Base-by-base conservation (phyloP, 768 basidiomycete genomes). In the Plicaturopsis crispa region DNA sequence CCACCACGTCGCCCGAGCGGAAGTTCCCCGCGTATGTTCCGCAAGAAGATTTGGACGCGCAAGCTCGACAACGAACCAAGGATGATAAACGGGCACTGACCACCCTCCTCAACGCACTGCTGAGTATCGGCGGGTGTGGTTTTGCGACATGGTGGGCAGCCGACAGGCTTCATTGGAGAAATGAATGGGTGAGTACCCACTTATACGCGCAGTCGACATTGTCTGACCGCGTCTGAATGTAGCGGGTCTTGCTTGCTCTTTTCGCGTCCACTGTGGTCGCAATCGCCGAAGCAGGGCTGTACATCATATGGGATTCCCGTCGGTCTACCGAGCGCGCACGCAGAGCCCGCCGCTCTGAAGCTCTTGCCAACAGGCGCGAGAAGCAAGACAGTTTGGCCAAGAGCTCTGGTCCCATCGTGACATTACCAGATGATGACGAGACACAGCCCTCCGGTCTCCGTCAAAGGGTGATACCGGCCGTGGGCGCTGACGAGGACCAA, bases 61-160 rank as follows among this genome's bases (percentile, higher is more conserved):
- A 72, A 11, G 67, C 64, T 32, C 42, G 34, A 8, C 65, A 62
- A 31, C 59, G 66, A 24, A 70, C 58, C 37, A 56, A 60, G 18
- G 67, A 67, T 31, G 84, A 89, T 41, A 63, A 72, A 39, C 78
- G 78, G 41, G 73, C 78, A 10, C 75, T 90, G 16, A 78, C 81
- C 3, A 71, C 78, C 4, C 56, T 90, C 30, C 44, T 84, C 14
- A 90, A 91, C 49, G 79, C 75, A 1, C 54, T 87, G 7, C 60
- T 89, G 35, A 88, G 84, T 49, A 64, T 89, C 30, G 56, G 64
- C 24, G 78, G 78, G 5, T 73, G 79, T 0, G 84, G 80, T 3
- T 65, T 73, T 35, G 83, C 81, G 4, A 67, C 73, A 13, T 88
- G 78, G 78, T 85, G 78, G 75, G 84, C 77, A 17, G 75, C 83